These are phyloP conservation scores for Scedosporium minutisporum DNA, from an alignment of 2,329 filamentous ascomycete species.

Conservation along the genomic window DNA sequence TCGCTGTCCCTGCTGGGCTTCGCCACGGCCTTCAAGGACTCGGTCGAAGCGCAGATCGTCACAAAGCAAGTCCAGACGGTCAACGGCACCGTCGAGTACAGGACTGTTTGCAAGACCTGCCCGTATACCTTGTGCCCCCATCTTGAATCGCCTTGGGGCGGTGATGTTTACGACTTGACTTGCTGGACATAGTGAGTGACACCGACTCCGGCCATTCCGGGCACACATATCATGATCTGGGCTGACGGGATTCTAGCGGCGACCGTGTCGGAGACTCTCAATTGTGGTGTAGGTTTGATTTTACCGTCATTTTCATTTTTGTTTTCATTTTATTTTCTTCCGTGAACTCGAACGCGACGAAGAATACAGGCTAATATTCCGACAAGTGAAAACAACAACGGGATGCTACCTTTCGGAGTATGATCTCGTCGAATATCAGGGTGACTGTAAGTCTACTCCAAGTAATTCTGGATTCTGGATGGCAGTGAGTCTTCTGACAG, in stretches of 20 bases:
- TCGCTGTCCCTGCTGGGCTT: not conserved
- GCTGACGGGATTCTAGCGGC: not conserved
- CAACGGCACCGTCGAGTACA: constrained; percentile 7
- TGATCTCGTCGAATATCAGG: constrained; percentile 7
- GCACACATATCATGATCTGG: not conserved
- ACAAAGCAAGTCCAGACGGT: not conserved
- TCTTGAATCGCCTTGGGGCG: not conserved
- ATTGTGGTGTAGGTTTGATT: constrained; percentile 5
- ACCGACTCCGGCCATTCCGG: not conserved
- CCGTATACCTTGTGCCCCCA: constrained; percentile 7
- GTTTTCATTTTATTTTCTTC: not conserved
- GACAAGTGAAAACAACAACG: constrained; percentile 1
- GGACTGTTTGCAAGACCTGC: constrained; percentile 4
- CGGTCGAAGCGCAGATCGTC: not conserved
- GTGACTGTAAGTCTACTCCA: constrained; percentile 1
- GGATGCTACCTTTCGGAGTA: constrained; percentile 5
- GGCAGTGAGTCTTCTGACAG: not conserved
- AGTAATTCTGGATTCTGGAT: not conserved
- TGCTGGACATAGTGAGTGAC: constrained; percentile 4
- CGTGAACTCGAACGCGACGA: not conserved
- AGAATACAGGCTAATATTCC: not conserved
- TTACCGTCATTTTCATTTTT: too few species aligned
- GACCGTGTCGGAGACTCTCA: constrained; percentile 6
- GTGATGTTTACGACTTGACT: not conserved
- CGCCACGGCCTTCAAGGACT: not conserved